Percentiles rank a stretch among this genome's conserved stretches.
These are phyloP conservation scores for Arachis hypogaea DNA, from an alignment of 306 rosid species.

Conservation along the genomic window DNA sequence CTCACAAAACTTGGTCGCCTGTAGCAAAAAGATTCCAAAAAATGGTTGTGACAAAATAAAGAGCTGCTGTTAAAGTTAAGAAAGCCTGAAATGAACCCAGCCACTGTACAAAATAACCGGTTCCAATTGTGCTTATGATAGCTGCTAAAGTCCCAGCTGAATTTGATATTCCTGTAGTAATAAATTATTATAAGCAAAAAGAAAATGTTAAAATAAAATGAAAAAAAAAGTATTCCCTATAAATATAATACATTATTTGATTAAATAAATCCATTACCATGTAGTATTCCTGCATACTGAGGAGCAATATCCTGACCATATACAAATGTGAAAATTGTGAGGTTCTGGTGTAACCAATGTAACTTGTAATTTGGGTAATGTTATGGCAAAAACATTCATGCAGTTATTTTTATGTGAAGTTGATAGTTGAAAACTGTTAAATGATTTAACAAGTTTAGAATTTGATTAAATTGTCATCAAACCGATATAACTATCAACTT, in stretches of 20 bases:
- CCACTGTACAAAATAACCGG: constrained; percentile 93
- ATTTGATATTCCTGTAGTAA: constrained; percentile 74
- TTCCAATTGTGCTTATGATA: constrained; percentile 92
- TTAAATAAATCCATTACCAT: constrained; percentile 54
- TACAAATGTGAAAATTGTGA: constrained; percentile 28
- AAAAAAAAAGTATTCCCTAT: background rate
- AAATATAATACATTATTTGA: background rate
- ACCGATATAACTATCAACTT: too few species aligned
- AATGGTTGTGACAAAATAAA: constrained; percentile 69
- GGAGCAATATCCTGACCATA: constrained; percentile 90
- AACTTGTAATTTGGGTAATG: too few species aligned
- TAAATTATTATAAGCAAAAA: background rate
- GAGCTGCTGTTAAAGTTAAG: constrained; percentile 69
- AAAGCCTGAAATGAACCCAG: constrained; percentile 92
- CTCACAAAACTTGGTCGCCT: constrained; percentile 71
- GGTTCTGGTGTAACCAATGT: constrained; percentile 6
- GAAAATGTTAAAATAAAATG: background rate
- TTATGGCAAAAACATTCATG: too few species aligned
- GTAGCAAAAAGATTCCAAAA: constrained; percentile 89
- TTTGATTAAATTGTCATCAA: too few species aligned
- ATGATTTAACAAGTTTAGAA: too few species aligned
- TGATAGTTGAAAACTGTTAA: too few species aligned
- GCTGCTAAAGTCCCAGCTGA: constrained; percentile 89
- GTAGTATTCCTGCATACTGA: constrained; percentile 85
- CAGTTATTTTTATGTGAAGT: too few species aligned